Base-by-base conservation (phyloP, 148 eudicot genomes). In the Arbutus unedo region DNA sequence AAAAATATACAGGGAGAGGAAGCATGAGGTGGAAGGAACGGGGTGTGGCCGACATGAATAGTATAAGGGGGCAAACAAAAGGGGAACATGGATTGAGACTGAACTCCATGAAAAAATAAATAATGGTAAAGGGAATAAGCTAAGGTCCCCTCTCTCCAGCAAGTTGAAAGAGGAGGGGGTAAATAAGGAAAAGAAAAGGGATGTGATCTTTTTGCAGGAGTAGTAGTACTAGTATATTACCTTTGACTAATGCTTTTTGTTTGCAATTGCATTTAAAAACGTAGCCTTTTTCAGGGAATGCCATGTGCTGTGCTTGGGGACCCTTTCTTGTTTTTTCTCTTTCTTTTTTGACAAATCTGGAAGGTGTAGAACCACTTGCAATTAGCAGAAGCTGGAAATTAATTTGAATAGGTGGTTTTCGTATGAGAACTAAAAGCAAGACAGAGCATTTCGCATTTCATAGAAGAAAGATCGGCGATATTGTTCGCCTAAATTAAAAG, bases 1-100 rank as follows among this genome's bases (percentile, higher is more conserved):
- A 54, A 18, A 13, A 41, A n/a, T 49, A 51, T 0, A 23, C 18
- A 77, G 79, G 41, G 79, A 77, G 79, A 51, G 55, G 6, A 50
- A 31, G 68, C 25, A 66, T 62, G 64, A 9, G 67, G 81, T 44
- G 53, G 53, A 7, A 72, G 62, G 45, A 55, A 54, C 41, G 62
- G 14, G 60, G 59, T 49, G 31, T 66, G 76, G 76, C 74, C 76
- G 82, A 80, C 76, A 67, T 50, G 62, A 66, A 71, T 74, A n/a
- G 78, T 54, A 45, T 47, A 74, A 74, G 45, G 67, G 54, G 47
- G 3, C 14, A 82, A 56, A 74, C 18, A 82, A 74, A 82, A 82
- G 83, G 79, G 79, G 41, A 82, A 82, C 38, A 74, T 79, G 81
- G 84, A 82, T 82, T 56, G 84, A 75, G 84, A 82, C 84, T 74